Percentiles rank a stretch among this genome's conserved stretches.
phyloP scores from a whole-genome alignment of 768 basidiomycete species.

The Russula olivacea region DNA sequence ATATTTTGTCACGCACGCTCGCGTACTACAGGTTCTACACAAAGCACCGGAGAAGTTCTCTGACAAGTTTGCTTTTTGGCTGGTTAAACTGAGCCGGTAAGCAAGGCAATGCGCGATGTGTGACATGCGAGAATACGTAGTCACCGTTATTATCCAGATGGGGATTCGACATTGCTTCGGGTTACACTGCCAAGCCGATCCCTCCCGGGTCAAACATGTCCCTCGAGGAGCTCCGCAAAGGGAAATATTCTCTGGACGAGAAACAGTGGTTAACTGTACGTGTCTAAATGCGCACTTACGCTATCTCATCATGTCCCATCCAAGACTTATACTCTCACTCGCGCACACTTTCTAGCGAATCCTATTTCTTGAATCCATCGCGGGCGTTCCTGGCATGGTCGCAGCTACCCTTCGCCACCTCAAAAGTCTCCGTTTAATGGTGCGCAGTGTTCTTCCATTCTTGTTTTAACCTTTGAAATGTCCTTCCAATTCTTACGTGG shows the following conservation, averaged over 20 bases:
- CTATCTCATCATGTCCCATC: background rate
- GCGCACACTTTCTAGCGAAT: slow-evolving; percentile 37
- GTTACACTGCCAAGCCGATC: slow-evolving; percentile 72
- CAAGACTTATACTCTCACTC: slow-evolving; percentile 30
- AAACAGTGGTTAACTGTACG: slow-evolving; percentile 70
- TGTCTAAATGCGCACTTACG: slow-evolving; percentile 1
- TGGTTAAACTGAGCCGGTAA: slow-evolving; percentile 54
- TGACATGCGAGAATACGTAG: background rate
- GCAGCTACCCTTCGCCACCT: slow-evolving; percentile 85
- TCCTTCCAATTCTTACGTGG: slow-evolving; percentile 1
- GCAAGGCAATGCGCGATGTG: background rate
- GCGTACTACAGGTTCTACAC: slow-evolving; percentile 54
- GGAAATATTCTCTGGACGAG: slow-evolving; percentile 68
- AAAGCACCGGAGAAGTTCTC: slow-evolving; percentile 54
- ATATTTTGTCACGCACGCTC: no score
- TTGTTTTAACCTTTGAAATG: background rate
- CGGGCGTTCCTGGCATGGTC: slow-evolving; percentile 97
- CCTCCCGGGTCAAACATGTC: slow-evolving; percentile 59
- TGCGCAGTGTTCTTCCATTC: slow-evolving; percentile 28
- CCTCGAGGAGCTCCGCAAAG: slow-evolving; percentile 64
- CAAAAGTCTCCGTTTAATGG: slow-evolving; percentile 82
- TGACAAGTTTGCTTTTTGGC: slow-evolving; percentile 65
- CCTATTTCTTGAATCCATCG: slow-evolving; percentile 79
- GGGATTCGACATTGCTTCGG: slow-evolving; percentile 77
- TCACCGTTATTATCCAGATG: slow-evolving; percentile 34